Evolutionary conservation across 768 basidiomycete species (phyloP).

Genomic region (Termitomyces sp.): DNA sequence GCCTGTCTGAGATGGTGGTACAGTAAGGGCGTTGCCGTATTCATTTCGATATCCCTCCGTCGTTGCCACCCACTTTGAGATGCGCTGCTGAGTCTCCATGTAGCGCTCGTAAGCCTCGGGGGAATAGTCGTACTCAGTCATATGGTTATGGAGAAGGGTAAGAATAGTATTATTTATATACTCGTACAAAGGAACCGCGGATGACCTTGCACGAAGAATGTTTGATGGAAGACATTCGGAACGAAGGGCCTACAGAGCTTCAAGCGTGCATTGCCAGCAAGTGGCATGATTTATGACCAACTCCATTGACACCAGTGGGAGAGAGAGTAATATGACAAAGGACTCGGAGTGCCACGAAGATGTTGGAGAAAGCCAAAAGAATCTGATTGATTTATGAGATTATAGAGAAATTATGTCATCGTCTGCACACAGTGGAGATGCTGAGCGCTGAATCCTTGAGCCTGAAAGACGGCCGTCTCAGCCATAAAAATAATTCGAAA

Average conservation of each 20-base stretch:
- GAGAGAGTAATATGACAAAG: neutral
- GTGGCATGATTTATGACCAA: neutral
- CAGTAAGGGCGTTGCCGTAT: constrained; percentile 11
- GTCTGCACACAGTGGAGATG: too few relatives aligned
- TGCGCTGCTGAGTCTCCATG: constrained; percentile 33
- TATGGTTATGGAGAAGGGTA: constrained; percentile 11
- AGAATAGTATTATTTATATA: constrained; percentile 6
- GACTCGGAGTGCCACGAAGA: neutral
- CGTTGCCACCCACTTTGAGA: constrained; percentile 34
- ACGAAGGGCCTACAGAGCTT: neutral
- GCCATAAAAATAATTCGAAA: too few relatives aligned
- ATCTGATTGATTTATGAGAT: neutral
- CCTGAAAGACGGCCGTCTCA: too few relatives aligned
- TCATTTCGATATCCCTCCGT: constrained; percentile 20
- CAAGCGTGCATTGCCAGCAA: neutral
- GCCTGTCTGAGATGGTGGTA: neutral
- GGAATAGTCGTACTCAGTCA: constrained; percentile 49
- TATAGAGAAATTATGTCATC: too few relatives aligned
- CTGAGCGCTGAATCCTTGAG: too few relatives aligned
- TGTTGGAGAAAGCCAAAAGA: neutral
- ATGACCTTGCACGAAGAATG: constrained; percentile 5
- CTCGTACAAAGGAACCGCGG: neutral
- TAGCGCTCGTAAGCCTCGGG: constrained; percentile 41
- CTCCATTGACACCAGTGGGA: neutral
- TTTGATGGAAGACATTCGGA: constrained; percentile 5